Conservation (phyloP, 257 asterid genomes). For the Coffea canephora region DNA sequence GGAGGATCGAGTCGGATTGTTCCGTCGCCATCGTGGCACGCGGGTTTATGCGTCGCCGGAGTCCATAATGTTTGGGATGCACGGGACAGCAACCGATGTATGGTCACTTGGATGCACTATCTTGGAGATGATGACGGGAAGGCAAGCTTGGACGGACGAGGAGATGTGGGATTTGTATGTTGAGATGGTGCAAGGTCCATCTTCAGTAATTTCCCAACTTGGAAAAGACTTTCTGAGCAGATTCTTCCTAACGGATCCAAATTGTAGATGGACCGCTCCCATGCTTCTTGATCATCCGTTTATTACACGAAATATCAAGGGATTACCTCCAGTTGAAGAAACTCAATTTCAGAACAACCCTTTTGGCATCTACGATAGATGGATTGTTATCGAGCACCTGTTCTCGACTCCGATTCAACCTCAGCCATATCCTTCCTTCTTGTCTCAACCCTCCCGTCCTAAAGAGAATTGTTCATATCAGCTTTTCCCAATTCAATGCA, state of each 20-base stretch:
- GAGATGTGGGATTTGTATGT: neutral
- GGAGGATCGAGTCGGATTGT: no score
- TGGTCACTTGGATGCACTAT: constrained; percentile 17
- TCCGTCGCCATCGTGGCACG: neutral
- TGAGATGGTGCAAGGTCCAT: neutral
- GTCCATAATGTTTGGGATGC: neutral
- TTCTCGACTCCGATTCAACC: neutral
- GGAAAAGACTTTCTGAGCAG: neutral
- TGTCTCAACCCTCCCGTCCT: neutral
- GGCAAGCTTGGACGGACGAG: neutral
- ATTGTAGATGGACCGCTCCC: neutral
- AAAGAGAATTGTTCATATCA: no score
- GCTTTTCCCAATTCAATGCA: no score
- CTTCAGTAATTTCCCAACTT: neutral
- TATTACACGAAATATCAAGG: neutral
- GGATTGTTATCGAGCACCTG: neutral
- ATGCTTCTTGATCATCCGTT: constrained; percentile 6
- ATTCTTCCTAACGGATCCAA: neutral
- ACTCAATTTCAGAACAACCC: neutral
- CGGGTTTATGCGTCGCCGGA: constrained; percentile 15
- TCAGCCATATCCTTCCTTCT: neutral
- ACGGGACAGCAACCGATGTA: neutral
- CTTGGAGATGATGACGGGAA: constrained; percentile 4
- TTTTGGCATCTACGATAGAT: neutral
- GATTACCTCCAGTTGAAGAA: neutral